Base-by-base conservation (phyloP, 345 rosid genomes). In the Ricinus communis region DNA sequence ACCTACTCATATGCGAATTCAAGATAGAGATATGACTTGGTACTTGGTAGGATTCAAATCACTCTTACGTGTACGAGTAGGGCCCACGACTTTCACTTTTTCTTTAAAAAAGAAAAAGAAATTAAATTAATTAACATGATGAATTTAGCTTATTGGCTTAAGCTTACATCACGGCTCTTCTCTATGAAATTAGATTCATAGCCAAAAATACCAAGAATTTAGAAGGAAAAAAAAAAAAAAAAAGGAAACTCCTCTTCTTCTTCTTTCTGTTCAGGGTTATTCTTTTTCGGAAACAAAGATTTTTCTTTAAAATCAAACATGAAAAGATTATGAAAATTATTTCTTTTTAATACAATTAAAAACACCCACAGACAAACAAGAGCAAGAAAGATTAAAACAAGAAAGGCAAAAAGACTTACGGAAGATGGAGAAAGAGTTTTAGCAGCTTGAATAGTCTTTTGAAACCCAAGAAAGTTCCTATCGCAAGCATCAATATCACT, bases 401-500 rank as follows among this genome's bases (percentile, higher is more conserved):
- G 12, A 9, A 18, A 65, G 38, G 0, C 3, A 33, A 50, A 27
- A 55, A 27, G 4, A 18, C 90, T 84, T 77, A 94, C 97, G n/a
- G 88, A 82, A 14, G 88, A 79, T 5, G 89, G 80, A 25, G 93
- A 87, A 27, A 90, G 83, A 14, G 91, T 73, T 78, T 80, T 79
- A 24, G 91, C 86, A 21, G 93, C 73, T 54, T 83, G 74, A 38
- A 87, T 81, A 19, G 95, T 85, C 4, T 74, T 62, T 19, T 88
- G 72, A 63, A 94, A 91, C 0, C 85, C 85, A 1, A 77, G 82
- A 73, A 88, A 69, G 66, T 94, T 94, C 53, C 79, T 76, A 65
- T 90, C 91, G 64, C 98, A 94, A 13, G 88, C 84, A 16, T 68
- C 51, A 43, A 74, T 80, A 46, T 87, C 88, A 51, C 75, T 75